Conservation (phyloP, 1,139 yeast genomes). For the Suhomyces choctaworum region DNA sequence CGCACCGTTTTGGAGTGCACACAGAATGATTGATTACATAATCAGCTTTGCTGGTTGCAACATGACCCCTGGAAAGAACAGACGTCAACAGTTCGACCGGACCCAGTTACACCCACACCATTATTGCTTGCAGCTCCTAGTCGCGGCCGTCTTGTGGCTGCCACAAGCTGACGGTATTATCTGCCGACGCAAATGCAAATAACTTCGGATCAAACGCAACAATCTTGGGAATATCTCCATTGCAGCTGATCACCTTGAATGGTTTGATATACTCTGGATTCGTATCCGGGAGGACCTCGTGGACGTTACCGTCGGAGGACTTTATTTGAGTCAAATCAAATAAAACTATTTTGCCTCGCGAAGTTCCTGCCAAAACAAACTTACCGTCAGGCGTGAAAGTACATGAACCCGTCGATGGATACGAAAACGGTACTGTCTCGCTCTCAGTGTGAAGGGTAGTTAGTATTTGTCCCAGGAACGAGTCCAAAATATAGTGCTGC, state of each 20-base stretch:
- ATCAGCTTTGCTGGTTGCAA: too few relatives aligned
- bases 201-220: slow-evolving; percentile 76
- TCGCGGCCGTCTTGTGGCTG: slow-evolving; percentile 23
- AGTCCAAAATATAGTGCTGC: slow-evolving; percentile 65
- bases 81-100: too few relatives aligned
- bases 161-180: slow-evolving; percentile 50
- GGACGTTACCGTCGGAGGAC: slow-evolving; percentile 27
- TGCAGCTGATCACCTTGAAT: slow-evolving; percentile 24
- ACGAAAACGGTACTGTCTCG: slow-evolving; percentile 30
- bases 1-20: too few relatives aligned
- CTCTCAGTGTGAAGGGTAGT: slow-evolving; percentile 39
- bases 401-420: slow-evolving; percentile 60
- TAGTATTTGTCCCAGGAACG: slow-evolving; percentile 62
- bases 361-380: slow-evolving; percentile 56
- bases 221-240: slow-evolving; percentile 55
- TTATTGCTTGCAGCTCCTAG: neutral
- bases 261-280: slow-evolving; percentile 29
- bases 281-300: slow-evolving; percentile 17
- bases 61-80: too few relatives aligned
- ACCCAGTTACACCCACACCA: too few relatives aligned
- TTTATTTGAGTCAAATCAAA: slow-evolving; percentile 58
- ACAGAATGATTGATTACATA: too few relatives aligned
- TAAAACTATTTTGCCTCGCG: slow-evolving; percentile 54
- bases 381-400: slow-evolving; percentile 83
- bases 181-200: slow-evolving; percentile 80